Base-by-base conservation (phyloP, 2,329 filamentous ascomycete genomes). In the Fusarium nelsonii region DNA sequence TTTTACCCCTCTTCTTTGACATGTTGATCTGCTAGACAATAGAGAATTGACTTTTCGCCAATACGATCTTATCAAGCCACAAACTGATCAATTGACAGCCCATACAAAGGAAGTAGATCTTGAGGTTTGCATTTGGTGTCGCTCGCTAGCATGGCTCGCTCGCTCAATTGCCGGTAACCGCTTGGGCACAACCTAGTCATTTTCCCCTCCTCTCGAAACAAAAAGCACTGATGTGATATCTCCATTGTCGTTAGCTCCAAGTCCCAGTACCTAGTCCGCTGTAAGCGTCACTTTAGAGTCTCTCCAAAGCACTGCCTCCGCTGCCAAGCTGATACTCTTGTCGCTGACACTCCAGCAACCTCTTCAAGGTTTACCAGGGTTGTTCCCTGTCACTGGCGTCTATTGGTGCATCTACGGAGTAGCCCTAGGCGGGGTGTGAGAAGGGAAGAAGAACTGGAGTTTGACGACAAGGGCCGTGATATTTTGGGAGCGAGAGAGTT, bases 181-280 rank as follows among this genome's bases (percentile, higher is more conserved):
- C 59, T 67, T 60, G 40, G 14, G 44, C 49, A 39, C 20, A 51
- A 36, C 12, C 48, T 40, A 36, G 48, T 51, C 20, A n/a, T 16
- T 39, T 39, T 23, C 72, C 72, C 72, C 72, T 74, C 72, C 69
- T 72, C 64, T 72, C 67, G 70, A 74, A 74, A 74, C 72, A 71
- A 66, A 51, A 51, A 67, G 32, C 65, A 55, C 41, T 48, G 51
- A 46, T 60, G 50, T 58, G 55, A 56, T 51, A 68, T 64, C 37
- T 48, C 59, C 45, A 55, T 62, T 43, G 46, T 59, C 44, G 43
- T 41, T 55, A 63, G 58, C 49, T 69, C 28, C 23, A 23, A 23
- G 12, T 34, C 20, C 23, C 18, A 40, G 28, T 55, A 23, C 23
- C 23, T 23, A 34, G 43, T 46, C 51, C 33, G n/a, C 32, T 18